A percentile compares a stretch with the other conserved stretches of the same genome.
These are phyloP conservation scores for Daldinia sp. DNA, from an alignment of 2,329 filamentous ascomycete genomes.

Conservation along the genomic window DNA sequence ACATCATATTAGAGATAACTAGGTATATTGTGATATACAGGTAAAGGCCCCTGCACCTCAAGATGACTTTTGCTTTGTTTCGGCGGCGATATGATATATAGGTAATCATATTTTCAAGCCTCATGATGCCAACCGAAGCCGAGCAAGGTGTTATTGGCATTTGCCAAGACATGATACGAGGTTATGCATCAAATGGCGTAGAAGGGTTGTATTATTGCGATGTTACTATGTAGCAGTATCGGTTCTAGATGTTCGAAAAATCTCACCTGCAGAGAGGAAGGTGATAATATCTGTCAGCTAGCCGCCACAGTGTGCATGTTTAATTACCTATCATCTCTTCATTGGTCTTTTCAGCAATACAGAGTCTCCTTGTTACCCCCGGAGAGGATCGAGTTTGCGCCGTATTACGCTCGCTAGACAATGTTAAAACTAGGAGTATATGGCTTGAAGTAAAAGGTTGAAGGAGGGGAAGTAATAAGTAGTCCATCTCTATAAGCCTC, in stretches of 20 bases:
- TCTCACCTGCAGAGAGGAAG: constrained; percentile 15
- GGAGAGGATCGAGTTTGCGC: neutral
- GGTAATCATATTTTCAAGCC: neutral
- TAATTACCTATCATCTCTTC: neutral
- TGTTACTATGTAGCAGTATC: constrained; percentile 10
- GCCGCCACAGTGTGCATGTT: neutral
- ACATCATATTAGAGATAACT: neutral
- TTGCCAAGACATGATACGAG: constrained; percentile 33
- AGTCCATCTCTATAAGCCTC: too few relatives aligned
- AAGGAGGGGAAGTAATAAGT: too few relatives aligned
- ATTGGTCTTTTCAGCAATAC: neutral
- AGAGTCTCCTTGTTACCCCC: neutral
- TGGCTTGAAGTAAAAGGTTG: too few relatives aligned
- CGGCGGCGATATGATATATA: neutral
- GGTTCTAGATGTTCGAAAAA: constrained; percentile 16
- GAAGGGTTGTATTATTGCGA: constrained; percentile 21
- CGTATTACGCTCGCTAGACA: neutral
- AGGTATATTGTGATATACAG: neutral
- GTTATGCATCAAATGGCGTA: constrained; percentile 7
- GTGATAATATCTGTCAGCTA: neutral
- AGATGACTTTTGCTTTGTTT: too few relatives aligned
- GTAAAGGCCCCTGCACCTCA: neutral
- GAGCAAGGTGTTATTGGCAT: neutral
- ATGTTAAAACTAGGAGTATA: too few relatives aligned
- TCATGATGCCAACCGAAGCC: constrained; percentile 5